Evolutionary conservation across 2,329 filamentous ascomycete genomes (phyloP), one percentile per base, ranked within the genome.

Genomic region (Graphilbum fragrans): DNA sequence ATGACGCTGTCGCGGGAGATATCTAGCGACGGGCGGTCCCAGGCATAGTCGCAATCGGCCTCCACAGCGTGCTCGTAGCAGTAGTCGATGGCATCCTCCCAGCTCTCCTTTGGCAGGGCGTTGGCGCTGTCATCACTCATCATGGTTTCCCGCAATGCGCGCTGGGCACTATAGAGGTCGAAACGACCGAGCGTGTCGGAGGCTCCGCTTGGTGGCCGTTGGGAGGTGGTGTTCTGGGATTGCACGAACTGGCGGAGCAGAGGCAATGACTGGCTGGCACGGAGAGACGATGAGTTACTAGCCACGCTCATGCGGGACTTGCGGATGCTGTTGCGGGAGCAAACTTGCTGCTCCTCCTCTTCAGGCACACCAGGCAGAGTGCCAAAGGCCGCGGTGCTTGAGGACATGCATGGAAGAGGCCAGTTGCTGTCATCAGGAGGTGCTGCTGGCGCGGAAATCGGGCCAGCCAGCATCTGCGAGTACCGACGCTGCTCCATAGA

Each of bases 71-170:
- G 74, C 48, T 81, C 77, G 52, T 82, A 82, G 53, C 74, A 80
- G 56, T 80, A 82, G 53, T 82, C 78, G 46, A 82, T 81, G 47
- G 76, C 76, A 40, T 80, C 76, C 51, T 82, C 78, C 78, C 78
- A 82, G 49, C 63, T 77, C 49, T 69, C 66, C 8, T 58, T 58
- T 19, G 55, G 50, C n/a, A 58, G 46, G 4, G 46, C 41, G 3
- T 62, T 58, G n/a, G 51, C 51, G 14, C 41, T 49, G 3, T 47
- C 49, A 8, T 48, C 47, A 12, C 51, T 49, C 7, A 57, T 54
- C 3, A 23, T 49, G 44, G 25, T 50, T 35, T 53, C 52, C 38
- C 50, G 54, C 29, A 60, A 45, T 8, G 55, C 53, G 12, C 54
- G 56, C 43, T 62, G 63, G 7, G 54, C 52, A 16, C 58, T 59